Evolutionary conservation across 169 alveolate genomes (phyloP).

Genomic region (Cryptosporidium meleagridis): DNA sequence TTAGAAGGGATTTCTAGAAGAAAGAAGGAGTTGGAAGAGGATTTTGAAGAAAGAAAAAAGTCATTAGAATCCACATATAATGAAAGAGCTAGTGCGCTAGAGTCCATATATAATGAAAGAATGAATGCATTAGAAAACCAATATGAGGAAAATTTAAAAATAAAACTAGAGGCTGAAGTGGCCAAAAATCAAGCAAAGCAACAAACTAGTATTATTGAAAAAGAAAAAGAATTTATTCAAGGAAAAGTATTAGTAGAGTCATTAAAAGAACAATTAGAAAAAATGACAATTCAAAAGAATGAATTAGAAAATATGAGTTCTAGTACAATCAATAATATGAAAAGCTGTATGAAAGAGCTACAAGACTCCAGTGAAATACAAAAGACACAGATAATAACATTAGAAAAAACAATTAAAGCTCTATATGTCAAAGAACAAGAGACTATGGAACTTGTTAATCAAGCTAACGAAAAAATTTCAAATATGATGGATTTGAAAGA

Average conservation of each 20-base stretch:
- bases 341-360: conserved; percentile 34
- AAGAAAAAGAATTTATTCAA: conserved; percentile 53
- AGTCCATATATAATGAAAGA: conserved; percentile 18
- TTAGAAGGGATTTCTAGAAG: conserved; percentile 47
- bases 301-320: conserved; percentile 70
- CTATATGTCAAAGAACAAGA: conserved; percentile 55
- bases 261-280: conserved; percentile 44
- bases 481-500: conserved; percentile 69
- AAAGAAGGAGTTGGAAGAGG: conserved; percentile 15
- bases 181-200: conserved; percentile 51
- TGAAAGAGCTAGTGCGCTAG: conserved; percentile 23
- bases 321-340: conserved; percentile 32
- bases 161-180: conserved; percentile 28
- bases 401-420: conserved; percentile 73
- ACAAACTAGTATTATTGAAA: conserved; percentile 22
- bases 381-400: conserved; percentile 37
- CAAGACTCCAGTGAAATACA: conserved; percentile 47
- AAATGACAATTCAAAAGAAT: conserved; percentile 31
- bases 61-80: conserved; percentile 10
- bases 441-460: conserved; percentile 58
- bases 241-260: conserved; percentile 18
- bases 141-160: conserved; percentile 54
- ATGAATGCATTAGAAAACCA: conserved; percentile 20
- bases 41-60: conserved; percentile 42
- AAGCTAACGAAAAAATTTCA: conserved; percentile 52